Evolutionary conservation across 2,329 filamentous ascomycete species (phyloP), one percentile per base, ranked within the genome.

Genomic region (Botrytis fabae): DNA sequence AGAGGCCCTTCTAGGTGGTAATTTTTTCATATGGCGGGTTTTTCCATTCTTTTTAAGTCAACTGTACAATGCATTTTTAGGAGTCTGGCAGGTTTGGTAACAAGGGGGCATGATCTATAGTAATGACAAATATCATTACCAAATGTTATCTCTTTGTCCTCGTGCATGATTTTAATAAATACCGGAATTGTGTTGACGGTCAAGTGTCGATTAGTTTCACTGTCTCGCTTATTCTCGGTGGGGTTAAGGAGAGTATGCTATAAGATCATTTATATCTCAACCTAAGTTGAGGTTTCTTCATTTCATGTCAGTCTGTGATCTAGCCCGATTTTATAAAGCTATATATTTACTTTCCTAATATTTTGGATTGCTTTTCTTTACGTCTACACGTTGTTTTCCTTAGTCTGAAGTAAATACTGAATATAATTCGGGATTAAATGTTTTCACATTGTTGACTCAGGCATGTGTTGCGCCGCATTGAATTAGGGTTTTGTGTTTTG

Each of bases 1-100:
- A 78, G 76, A 63, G 74, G 74, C 18, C 77, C 78, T 51, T 78
- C 78, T 61, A 77, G 78, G 59, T 79, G 77, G 61, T 78, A 70
- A 76, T 64, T 42, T 40, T 70, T 70, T 8, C 35, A 28, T 12
- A 28, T 12, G 18, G 54, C 12, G 9, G 22, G 18, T 46, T 38
- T 9, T 71, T 46, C 14, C 9, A 35, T 48, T 71, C 25, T 65
- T 71, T 44, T 16, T 28, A 38, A 61, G 28, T 71, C 46, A 66
- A 40, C 9, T 64, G 46, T 35, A 65, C 62, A 71, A 44, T 48
- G 59, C 48, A 65, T 73, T 44, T 42, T 46, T 46, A 18, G 44
- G 54, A n/a, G 32, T 51, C 2, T 62, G 32, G 28, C 35, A 57
- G 65, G 65, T 32, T 42, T 54, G n/a, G 48, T 42, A 42, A 69